Evolutionary conservation across 306 rosid genomes (phyloP).

Genomic region (Psophocarpus tetragonolobus): DNA sequence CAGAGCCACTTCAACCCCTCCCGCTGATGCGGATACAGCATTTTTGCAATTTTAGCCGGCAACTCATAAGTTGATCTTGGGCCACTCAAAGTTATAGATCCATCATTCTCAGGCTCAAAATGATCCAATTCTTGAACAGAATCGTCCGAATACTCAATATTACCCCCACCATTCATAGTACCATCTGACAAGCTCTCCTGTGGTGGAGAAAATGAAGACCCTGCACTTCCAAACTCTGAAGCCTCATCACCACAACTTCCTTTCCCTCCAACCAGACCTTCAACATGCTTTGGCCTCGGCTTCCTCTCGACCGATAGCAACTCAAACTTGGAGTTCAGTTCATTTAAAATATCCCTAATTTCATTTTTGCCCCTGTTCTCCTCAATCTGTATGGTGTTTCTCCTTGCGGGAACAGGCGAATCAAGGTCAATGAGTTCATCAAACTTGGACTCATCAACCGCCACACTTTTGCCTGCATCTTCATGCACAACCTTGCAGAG

Average conservation of each 20-base stretch:
- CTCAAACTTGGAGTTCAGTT: constrained; percentile 76
- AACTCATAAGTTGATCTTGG: constrained; percentile 59
- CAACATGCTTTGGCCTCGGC: constrained; percentile 37
- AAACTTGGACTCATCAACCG: constrained; percentile 40
- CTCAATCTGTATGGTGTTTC: constrained; percentile 21
- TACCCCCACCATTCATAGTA: constrained; percentile 10
- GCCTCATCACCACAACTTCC: constrained; percentile 37
- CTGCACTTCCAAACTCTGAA: constrained; percentile 52
- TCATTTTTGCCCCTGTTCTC: constrained; percentile 54
- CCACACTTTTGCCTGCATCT: constrained; percentile 28
- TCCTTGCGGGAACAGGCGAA: constrained; percentile 44
- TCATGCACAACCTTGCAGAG: constrained; percentile 64
- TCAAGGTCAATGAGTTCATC: constrained; percentile 54
- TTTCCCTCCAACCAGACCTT: constrained; percentile 23
- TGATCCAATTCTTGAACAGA: constrained; percentile 46
- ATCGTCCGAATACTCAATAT: constrained; percentile 34
- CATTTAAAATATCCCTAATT: constrained; percentile 75
- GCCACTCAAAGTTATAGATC: constrained; percentile 56
- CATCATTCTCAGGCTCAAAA: constrained; percentile 42
- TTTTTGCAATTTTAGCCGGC: constrained; percentile 61
- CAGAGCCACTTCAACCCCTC: constrained; percentile 90
- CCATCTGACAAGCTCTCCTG: constrained; percentile 42
- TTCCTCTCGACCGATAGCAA: constrained; percentile 66
- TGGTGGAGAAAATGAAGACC: constrained; percentile 53
- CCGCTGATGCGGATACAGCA: constrained; percentile 83